Evolutionary conservation across 176 grass and related monocot species (phyloP).

Genomic region (Saccharum spontaneum): DNA sequence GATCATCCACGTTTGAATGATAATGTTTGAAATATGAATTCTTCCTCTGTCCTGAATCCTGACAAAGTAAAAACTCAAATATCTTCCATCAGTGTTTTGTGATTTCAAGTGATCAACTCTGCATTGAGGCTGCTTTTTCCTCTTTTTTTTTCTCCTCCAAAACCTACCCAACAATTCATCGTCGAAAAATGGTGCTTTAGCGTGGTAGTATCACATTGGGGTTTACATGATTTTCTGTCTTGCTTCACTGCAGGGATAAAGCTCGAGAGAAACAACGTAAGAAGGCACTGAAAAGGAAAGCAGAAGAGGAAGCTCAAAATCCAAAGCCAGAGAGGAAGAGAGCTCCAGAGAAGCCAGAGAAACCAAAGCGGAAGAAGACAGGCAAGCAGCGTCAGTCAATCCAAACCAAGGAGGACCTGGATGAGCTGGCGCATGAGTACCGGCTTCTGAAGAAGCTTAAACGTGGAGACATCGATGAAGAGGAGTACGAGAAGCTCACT

Average conservation of each 20-base stretch:
- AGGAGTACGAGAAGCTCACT: constrained; percentile 82
- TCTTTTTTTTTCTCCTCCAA: neutral
- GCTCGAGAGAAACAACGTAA: constrained; percentile 77
- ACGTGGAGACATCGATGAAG: constrained; percentile 69
- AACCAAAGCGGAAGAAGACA: constrained; percentile 79
- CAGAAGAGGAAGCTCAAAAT: constrained; percentile 49
- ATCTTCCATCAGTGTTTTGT: neutral
- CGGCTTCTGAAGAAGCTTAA: constrained; percentile 86
- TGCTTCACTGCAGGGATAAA: constrained; percentile 64
- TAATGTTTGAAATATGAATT: neutral
- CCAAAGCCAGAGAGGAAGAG: constrained; percentile 59
- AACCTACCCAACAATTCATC: neutral
- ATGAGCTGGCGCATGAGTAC: constrained; percentile 82
- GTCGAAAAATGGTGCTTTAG: neutral
- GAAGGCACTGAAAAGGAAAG: constrained; percentile 73
- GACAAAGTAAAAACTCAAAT: constrained; percentile 6
- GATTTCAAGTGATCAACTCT: constrained; percentile 10
- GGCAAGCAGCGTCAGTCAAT: constrained; percentile 64
- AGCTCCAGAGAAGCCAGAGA: constrained; percentile 28
- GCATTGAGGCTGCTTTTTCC: neutral
- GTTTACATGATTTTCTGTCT: neutral
- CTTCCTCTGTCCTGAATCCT: neutral
- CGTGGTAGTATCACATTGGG: neutral
- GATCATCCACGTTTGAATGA: neutral
- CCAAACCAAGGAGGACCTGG: constrained; percentile 89